A percentile compares a stretch with the other conserved stretches of the same genome.
Conservation (phyloP, 305 asterid species). For the Ajuga reptans region DNA sequence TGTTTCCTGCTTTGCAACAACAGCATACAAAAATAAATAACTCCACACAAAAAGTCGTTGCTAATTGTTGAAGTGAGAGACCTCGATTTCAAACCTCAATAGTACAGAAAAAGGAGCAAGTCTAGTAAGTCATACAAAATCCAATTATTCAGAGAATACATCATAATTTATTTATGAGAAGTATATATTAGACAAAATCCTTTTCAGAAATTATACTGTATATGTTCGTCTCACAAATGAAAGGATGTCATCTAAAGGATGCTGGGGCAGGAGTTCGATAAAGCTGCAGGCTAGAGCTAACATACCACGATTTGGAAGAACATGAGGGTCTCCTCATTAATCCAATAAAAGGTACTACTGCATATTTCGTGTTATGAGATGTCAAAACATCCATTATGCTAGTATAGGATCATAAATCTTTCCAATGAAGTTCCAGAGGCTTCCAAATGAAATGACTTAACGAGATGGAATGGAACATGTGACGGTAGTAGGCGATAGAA, state of each 20-base stretch:
- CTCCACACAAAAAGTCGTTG: neutral
- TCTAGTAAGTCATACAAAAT: neutral
- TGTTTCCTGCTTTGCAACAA: constrained; percentile 53
- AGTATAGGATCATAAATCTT: too few species aligned
- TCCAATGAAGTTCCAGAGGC: too few species aligned
- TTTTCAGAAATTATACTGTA: neutral
- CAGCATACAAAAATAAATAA: neutral
- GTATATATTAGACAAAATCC: neutral
- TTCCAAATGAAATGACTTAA: too few species aligned
- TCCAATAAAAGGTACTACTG: too few species aligned
- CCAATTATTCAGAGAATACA: neutral
- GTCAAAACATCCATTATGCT: too few species aligned
- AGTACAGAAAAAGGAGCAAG: neutral
- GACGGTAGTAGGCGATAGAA: too few species aligned
- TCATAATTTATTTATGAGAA: neutral
- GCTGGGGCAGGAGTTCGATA: neutral
- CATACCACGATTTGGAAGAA: too few species aligned
- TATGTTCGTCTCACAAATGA: too few species aligned
- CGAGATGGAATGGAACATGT: too few species aligned
- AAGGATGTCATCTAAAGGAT: neutral
- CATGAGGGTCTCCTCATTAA: too few species aligned
- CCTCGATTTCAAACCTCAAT: neutral
- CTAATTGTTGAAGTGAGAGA: neutral
- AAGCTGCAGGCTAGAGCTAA: neutral
- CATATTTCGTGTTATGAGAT: too few species aligned